These are phyloP conservation scores for Xylaria telfairii DNA, from an alignment of 495 filamentous ascomycete genomes.

Conservation along the genomic window DNA sequence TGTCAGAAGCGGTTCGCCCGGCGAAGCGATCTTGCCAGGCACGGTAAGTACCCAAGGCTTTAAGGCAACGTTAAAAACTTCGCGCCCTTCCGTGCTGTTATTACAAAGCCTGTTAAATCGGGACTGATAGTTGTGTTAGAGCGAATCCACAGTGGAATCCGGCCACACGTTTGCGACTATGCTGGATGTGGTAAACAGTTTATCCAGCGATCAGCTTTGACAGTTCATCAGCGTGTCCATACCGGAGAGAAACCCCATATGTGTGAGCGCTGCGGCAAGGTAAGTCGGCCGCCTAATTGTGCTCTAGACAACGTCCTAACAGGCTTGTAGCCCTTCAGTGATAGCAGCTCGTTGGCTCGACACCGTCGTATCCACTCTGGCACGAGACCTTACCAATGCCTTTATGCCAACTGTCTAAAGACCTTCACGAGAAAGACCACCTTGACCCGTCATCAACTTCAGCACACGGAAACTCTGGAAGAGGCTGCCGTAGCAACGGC, in stretches of 20 bases:
- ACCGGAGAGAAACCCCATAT: constrained; percentile 98
- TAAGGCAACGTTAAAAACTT: not conserved
- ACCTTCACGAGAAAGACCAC: constrained; percentile 97
- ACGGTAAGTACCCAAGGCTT: constrained; percentile 67
- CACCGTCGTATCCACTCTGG: constrained; percentile 96
- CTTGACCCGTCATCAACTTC: constrained; percentile 92
- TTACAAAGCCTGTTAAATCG: not conserved
- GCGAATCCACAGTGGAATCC: constrained; percentile 89
- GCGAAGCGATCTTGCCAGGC: constrained; percentile 90
- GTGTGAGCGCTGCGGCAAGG: constrained; percentile 97
- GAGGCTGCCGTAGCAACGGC: constrained; percentile 90
- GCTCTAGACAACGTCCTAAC: constrained; percentile 23
- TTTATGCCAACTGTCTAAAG: constrained; percentile 97
- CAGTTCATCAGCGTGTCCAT: constrained; percentile 92
- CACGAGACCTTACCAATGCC: constrained; percentile 96
- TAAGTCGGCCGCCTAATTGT: constrained; percentile 50
- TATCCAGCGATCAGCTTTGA: constrained; percentile 96
- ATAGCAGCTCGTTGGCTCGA: constrained; percentile 92
- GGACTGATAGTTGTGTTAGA: constrained; percentile 63
- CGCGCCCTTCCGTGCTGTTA: not conserved
- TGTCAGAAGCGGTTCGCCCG: constrained; percentile 94
- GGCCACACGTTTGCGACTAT: constrained; percentile 92
- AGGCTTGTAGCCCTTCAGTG: constrained; percentile 84
- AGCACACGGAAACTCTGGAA: constrained; percentile 93
- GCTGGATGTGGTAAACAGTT: constrained; percentile 93